Evolutionary conservation across 129 eudicot species (phyloP), one percentile per base, ranked within the genome.

Genomic region (Gnaphalium uliginosum): DNA sequence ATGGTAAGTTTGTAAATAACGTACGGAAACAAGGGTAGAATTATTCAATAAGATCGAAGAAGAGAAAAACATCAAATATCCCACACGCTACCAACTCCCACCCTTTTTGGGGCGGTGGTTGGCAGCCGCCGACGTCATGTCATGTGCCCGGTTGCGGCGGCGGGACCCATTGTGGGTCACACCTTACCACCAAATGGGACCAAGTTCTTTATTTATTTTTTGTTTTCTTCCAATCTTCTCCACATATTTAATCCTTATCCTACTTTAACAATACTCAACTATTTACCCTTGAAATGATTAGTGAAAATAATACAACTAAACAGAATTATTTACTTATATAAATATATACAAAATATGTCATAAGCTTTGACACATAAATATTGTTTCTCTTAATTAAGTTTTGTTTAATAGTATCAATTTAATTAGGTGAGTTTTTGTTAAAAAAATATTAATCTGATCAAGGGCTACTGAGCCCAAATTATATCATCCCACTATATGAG

Each of bases 121-220:
- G 84, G 82, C 80, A 73, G 81, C 88, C 88, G 82, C 60, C 70
- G 48, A 83, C 78, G 81, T 74, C 39, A 48, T 72, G 21, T 61
- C 83, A 84, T 69, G 82, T 68, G 70, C 67, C 70, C 67, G 22
- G 75, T 76, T 80, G 79, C 84, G 81, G 79, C 81, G 35, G 75
- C 33, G 84, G 84, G 83, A 39, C 77, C 86, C 80, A 57, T 27
- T 9, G 48, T n/a, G 46, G 69, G 48, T 1, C 7, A 46, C 48
- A 65, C 46, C 69, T 65, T 65, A 65, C 32, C 69, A 65, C 69
- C 25, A 25, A 29, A 65, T 32, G 21, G 69, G 46, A 18, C 46
- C 69, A 5, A 6, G 35, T 29, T 65, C 1, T 26, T 4, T 61
- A 5, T 54, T 54, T 54, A 11, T 54, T n/a, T 5, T 61, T 61